These are phyloP conservation scores for Boletus vinaceobasis DNA, from an alignment of 768 basidiomycete genomes.

Conservation along the genomic window DNA sequence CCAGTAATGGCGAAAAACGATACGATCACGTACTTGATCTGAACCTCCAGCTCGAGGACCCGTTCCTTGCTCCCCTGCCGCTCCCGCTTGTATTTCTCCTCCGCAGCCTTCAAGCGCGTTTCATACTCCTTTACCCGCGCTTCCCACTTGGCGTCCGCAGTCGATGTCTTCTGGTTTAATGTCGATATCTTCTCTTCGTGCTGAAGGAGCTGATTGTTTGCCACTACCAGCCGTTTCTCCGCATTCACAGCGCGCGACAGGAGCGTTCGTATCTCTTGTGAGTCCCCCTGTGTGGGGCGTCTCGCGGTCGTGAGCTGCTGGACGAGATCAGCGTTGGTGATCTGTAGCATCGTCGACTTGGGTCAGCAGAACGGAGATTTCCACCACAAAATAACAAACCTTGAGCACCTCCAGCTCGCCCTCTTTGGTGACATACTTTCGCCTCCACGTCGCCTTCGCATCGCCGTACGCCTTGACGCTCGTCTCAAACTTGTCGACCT, in stretches of 20 bases:
- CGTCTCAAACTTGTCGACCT: constrained; percentile 89
- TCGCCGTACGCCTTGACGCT: constrained; percentile 81
- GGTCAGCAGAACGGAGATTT: neutral
- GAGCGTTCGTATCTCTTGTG: constrained; percentile 69
- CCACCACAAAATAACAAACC: constrained; percentile 41
- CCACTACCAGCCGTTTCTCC: constrained; percentile 82
- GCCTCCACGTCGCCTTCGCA: constrained; percentile 78
- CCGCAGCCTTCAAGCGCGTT: constrained; percentile 69
- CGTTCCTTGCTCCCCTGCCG: constrained; percentile 92
- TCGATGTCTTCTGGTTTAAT: constrained; percentile 66
- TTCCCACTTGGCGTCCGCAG: constrained; percentile 88
- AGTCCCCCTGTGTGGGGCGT: constrained; percentile 55
- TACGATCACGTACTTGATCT: constrained; percentile 62
- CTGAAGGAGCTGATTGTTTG: constrained; percentile 77
- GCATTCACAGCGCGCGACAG: constrained; percentile 75
- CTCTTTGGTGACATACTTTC: constrained; percentile 76
- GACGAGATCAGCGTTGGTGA: constrained; percentile 70
- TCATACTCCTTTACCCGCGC: constrained; percentile 94
- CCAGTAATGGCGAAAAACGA: neutral
- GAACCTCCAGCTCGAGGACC: constrained; percentile 64
- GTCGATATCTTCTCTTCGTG: constrained; percentile 82
- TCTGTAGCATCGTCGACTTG: constrained; percentile 36
- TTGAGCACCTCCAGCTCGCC: constrained; percentile 88
- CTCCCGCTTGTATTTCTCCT: constrained; percentile 91
- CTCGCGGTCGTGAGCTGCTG: constrained; percentile 63